phyloP scores from a whole-genome alignment of 331 rosid species.

The Pyracantha coccinea region DNA sequence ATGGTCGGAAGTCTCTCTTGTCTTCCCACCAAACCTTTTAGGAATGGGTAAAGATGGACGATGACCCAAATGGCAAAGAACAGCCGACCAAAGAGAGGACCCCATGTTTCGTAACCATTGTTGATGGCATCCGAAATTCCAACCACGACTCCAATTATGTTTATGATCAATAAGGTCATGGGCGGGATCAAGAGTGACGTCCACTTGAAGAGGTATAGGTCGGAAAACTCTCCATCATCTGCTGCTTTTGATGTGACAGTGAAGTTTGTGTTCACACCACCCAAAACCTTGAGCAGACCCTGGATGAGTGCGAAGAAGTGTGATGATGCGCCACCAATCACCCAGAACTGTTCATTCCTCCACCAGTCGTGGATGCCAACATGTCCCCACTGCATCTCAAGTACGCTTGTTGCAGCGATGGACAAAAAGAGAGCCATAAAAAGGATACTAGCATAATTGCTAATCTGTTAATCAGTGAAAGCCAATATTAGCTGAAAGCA shows the following conservation, averaged over 20 bases:
- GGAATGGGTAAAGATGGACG: conserved; percentile 72
- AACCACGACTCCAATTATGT: conserved; percentile 63
- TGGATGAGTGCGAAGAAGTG: conserved; percentile 55
- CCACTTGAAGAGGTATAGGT: conserved; percentile 57
- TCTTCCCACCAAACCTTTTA: conserved; percentile 63
- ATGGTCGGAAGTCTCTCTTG: conserved; percentile 73
- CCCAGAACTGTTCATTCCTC: conserved; percentile 91
- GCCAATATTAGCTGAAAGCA: background rate
- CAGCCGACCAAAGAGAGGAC: conserved; percentile 65
- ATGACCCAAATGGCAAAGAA: conserved; percentile 74
- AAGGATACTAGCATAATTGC: conserved; percentile 51
- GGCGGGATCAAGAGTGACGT: conserved; percentile 67
- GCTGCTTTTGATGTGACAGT: conserved; percentile 46
- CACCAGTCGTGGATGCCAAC: conserved; percentile 77
- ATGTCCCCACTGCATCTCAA: conserved; percentile 88
- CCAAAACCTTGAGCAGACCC: conserved; percentile 63
- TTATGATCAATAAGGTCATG: conserved; percentile 58
- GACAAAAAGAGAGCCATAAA: conserved; percentile 69
- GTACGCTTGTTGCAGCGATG: conserved; percentile 57
- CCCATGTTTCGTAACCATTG: conserved; percentile 72
- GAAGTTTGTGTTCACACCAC: conserved; percentile 63
- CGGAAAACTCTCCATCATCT: conserved; percentile 40
- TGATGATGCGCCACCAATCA: conserved; percentile 72
- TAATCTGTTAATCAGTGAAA: conserved; percentile 42
- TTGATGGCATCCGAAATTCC: conserved; percentile 76